phyloP scores from a whole-genome alignment of 148 eudicot genomes.

The Diospyros kaki region DNA sequence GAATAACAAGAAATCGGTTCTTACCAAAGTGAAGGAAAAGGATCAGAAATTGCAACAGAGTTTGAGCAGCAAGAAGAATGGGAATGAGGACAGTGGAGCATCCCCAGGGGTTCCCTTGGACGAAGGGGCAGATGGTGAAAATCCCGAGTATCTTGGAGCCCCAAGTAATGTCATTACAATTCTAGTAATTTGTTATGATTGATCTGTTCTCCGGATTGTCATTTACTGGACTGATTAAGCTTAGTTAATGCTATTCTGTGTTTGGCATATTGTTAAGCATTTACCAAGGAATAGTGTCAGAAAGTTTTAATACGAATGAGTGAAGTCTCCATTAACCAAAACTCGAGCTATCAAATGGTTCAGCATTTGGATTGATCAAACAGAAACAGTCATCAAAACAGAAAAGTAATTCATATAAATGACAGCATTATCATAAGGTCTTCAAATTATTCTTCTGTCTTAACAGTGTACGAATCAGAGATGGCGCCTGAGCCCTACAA shows the following conservation, averaged over 20 bases:
- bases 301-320: too few relatives aligned
- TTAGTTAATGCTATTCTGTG: too few relatives aligned
- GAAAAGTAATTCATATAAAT: too few relatives aligned
- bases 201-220: not conserved
- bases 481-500: constrained; percentile 34
- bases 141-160: constrained; percentile 29
- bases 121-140: constrained; percentile 34
- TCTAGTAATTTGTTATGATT: not conserved
- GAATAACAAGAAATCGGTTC: constrained; percentile 46
- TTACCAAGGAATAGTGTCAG: too few relatives aligned
- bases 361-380: too few relatives aligned
- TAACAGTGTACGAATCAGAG: constrained; percentile 61
- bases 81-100: constrained; percentile 20
- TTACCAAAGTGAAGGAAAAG: constrained; percentile 64
- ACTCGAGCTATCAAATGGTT: too few relatives aligned
- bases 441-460: not conserved
- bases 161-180: constrained; percentile 23
- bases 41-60: constrained; percentile 53
- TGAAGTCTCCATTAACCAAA: too few relatives aligned
- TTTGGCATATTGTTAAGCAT: too few relatives aligned
- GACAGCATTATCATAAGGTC: not conserved
- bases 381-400: too few relatives aligned
- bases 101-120: constrained; percentile 39
- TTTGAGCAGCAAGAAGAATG: constrained; percentile 31
- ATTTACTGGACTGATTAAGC: not conserved